Percentiles rank a stretch among this genome's conserved stretches.
Conservation (phyloP, 169 alveolate species). For the Miamiensis avidus region DNA sequence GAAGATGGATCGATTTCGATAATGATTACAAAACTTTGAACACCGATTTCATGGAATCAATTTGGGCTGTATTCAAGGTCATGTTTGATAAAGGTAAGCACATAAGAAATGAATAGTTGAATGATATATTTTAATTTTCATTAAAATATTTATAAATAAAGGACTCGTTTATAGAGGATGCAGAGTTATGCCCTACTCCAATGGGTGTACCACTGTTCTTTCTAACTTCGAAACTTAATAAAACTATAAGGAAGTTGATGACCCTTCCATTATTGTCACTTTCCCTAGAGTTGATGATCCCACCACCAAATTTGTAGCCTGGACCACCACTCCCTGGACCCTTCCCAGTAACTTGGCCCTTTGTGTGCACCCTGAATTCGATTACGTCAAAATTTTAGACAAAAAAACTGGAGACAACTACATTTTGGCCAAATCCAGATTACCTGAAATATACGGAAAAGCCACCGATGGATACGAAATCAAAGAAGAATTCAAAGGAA, state of each 20-base stretch:
- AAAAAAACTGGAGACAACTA: constrained; percentile 65
- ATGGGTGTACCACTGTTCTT: constrained; percentile 96
- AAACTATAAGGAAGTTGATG: constrained; percentile 95
- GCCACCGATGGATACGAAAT: constrained; percentile 68
- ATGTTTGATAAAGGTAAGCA: constrained; percentile 59
- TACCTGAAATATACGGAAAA: constrained; percentile 50
- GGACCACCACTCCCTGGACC: constrained; percentile 99
- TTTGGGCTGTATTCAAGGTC: constrained; percentile 85
- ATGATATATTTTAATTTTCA: too few relatives aligned
- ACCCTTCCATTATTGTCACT: constrained; percentile 95
- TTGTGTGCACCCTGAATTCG: constrained; percentile 93
- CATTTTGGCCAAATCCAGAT: constrained; percentile 86
- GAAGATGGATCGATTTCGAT: constrained; percentile 99
- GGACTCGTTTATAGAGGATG: constrained; percentile 96
- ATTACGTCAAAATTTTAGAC: constrained; percentile 86
- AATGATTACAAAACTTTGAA: constrained; percentile 99
- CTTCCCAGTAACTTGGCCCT: constrained; percentile 97
- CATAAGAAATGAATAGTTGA: too few relatives aligned
- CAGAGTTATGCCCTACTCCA: constrained; percentile 99
- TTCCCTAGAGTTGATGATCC: constrained; percentile 88
- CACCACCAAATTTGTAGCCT: constrained; percentile 88
- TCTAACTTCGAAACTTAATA: constrained; percentile 98
- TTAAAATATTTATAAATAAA: too few relatives aligned
- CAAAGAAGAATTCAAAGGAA: constrained; percentile 82
- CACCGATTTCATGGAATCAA: constrained; percentile 96